Evolutionary conservation across 768 basidiomycete genomes (phyloP).

Genomic region (Cubamyces lactineus): DNA sequence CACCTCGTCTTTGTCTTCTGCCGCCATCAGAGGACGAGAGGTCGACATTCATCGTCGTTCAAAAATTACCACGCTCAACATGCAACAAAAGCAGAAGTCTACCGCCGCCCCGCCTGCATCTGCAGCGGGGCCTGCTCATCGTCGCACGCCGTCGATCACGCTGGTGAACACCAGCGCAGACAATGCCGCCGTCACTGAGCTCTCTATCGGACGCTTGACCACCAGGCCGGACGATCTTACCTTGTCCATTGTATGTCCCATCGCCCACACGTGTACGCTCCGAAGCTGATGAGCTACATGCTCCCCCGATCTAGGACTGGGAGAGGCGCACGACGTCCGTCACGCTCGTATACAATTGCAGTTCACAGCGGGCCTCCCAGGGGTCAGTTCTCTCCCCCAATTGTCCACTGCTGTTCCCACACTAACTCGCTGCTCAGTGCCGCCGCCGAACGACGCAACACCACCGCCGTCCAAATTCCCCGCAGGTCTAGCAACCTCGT

Average conservation of each 20-base stretch:
- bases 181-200: background rate
- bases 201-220: background rate
- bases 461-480: background rate
- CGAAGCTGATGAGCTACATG: background rate
- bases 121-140: no score
- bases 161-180: background rate
- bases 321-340: background rate
- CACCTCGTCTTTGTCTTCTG: no score
- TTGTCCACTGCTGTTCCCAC: no score
- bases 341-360: background rate
- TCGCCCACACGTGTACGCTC: background rate
- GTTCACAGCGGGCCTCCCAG: background rate
- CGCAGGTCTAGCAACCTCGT: background rate
- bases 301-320: background rate
- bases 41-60: no score
- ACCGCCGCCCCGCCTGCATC: no score
- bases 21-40: no score
- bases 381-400: background rate
- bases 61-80: background rate
- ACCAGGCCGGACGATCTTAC: constrained; percentile 1
- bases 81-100: background rate
- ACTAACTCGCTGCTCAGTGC: no score
- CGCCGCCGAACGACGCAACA: no score
- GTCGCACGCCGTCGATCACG: no score
- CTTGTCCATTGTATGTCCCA: background rate